Percentiles rank a stretch among this genome's conserved stretches.
Conservation (phyloP, 345 rosid species). For the Orychophragmus violaceus region DNA sequence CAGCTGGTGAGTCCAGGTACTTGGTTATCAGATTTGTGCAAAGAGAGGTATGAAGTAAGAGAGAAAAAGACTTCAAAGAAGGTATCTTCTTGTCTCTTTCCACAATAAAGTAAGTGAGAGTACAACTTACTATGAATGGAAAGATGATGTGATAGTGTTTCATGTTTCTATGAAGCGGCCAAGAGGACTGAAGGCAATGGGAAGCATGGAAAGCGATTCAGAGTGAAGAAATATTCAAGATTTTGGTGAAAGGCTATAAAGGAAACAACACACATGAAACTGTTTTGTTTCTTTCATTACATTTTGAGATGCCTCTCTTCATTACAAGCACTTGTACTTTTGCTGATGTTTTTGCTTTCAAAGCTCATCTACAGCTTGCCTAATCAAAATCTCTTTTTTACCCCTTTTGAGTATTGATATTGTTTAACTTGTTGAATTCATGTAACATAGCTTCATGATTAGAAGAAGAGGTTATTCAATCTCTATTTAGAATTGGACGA, state of each 20-base stretch:
- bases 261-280: not conserved
- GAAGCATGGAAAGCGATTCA: conserved; percentile 56
- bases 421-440: not conserved
- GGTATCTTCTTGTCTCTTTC: conserved; percentile 35
- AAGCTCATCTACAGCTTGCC: conserved; percentile 13
- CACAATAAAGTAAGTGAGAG: not conserved
- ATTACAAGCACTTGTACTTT: conserved; percentile 21
- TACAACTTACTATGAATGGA: not conserved
- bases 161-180: conserved; percentile 38
- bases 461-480: not conserved
- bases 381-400: not conserved
- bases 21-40: conserved; percentile 80
- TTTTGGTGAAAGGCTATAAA: conserved; percentile 15
- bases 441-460: not conserved
- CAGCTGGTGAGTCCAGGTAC: conserved; percentile 91
- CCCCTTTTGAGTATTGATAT: not conserved
- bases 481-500: not conserved
- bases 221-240: conserved; percentile 25
- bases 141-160: conserved; percentile 1
- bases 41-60: conserved; percentile 84
- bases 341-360: conserved; percentile 16
- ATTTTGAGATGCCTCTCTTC: conserved; percentile 23
- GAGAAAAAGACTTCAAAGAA: conserved; percentile 91
- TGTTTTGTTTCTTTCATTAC: conserved; percentile 3
- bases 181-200: conserved; percentile 64